These are phyloP conservation scores for Lichina pygmaea DNA, from an alignment of 495 filamentous ascomycete species.

Conservation along the genomic window DNA sequence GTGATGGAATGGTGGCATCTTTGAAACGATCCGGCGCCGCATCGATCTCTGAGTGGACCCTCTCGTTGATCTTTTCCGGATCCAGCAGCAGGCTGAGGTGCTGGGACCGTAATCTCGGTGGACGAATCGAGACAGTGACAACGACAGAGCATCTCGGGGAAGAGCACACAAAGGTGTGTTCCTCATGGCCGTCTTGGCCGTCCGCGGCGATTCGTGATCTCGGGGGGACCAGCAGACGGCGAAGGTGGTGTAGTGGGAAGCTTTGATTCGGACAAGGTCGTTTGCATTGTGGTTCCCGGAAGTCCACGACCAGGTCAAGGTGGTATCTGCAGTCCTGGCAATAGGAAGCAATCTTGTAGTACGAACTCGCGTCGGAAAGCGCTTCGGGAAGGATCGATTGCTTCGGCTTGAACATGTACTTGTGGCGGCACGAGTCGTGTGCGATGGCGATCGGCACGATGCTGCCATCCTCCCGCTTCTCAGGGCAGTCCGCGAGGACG, in stretches of 20 bases:
- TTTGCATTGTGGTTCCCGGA: constrained; percentile 4
- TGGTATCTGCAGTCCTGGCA: constrained; percentile 30
- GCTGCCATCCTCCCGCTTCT: constrained; percentile 12
- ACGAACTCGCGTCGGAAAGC: constrained; percentile 12
- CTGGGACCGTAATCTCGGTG: constrained; percentile 4
- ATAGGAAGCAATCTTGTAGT: constrained; percentile 24
- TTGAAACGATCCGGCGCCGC: constrained; percentile 24
- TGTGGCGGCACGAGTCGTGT: constrained; percentile 22
- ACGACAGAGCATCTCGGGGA: constrained; percentile 23
- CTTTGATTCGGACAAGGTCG: constrained; percentile 10
- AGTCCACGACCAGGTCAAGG: constrained; percentile 22
- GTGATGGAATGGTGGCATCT: constrained; percentile 19
- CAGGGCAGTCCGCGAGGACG: constrained; percentile 23
- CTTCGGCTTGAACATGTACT: constrained; percentile 22
- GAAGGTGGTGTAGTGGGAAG: constrained; percentile 17
- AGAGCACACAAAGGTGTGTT: constrained; percentile 32
- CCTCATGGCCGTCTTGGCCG: constrained; percentile 2
- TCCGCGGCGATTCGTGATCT: neutral
- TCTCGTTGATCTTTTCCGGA: constrained; percentile 19
- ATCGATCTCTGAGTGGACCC: constrained; percentile 25
- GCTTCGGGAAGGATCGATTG: constrained; percentile 22
- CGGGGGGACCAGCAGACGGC: constrained; percentile 19
- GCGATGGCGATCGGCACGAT: constrained; percentile 3
- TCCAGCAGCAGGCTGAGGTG: constrained; percentile 27
- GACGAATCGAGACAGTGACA: constrained; percentile 11